phyloP scores from a whole-genome alignment of 345 rosid genomes.

The Gossypium mustelinum region DNA sequence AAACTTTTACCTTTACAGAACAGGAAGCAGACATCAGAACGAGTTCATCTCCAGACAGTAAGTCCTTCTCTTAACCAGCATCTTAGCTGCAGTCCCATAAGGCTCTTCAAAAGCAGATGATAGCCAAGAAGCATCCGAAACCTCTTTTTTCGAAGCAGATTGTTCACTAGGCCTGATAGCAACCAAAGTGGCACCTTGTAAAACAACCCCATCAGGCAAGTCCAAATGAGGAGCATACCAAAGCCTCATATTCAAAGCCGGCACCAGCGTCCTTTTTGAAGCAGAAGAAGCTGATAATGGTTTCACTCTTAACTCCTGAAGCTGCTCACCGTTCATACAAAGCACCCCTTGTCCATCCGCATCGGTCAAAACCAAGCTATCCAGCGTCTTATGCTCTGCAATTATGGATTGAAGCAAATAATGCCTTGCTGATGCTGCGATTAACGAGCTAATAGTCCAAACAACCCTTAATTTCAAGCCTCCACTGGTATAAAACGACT shows the following conservation, averaged over 20 bases:
- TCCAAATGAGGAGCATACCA: constrained; percentile 94
- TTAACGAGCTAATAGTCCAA: constrained; percentile 93
- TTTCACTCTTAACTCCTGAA: constrained; percentile 86
- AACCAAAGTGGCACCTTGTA: constrained; percentile 88
- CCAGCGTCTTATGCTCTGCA: constrained; percentile 78
- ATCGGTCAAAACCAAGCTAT: constrained; percentile 78
- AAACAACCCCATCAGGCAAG: constrained; percentile 71
- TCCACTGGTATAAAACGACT: constrained; percentile 89
- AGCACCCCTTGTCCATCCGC: constrained; percentile 90
- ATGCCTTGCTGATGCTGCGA: constrained; percentile 94
- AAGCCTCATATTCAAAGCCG: constrained; percentile 87
- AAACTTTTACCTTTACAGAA: constrained; percentile 25
- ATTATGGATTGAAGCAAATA: constrained; percentile 85
- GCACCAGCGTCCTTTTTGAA: constrained; percentile 93
- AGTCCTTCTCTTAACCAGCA: constrained; percentile 86
- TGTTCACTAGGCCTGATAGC: constrained; percentile 91
- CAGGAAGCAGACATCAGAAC: constrained; percentile 37
- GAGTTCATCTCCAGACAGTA: constrained; percentile 99
- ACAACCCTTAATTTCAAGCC: constrained; percentile 92
- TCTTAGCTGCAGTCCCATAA: constrained; percentile 76
- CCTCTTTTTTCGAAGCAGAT: constrained; percentile 52
- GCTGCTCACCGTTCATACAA: constrained; percentile 84
- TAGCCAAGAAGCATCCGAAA: constrained; percentile 69
- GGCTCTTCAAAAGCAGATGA: constrained; percentile 83
- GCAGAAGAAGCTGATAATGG: constrained; percentile 91